Evolutionary conservation across 2,329 filamentous ascomycete species (phyloP), one percentile per base, ranked within the genome.

Genomic region (Clarireedia paspali): DNA sequence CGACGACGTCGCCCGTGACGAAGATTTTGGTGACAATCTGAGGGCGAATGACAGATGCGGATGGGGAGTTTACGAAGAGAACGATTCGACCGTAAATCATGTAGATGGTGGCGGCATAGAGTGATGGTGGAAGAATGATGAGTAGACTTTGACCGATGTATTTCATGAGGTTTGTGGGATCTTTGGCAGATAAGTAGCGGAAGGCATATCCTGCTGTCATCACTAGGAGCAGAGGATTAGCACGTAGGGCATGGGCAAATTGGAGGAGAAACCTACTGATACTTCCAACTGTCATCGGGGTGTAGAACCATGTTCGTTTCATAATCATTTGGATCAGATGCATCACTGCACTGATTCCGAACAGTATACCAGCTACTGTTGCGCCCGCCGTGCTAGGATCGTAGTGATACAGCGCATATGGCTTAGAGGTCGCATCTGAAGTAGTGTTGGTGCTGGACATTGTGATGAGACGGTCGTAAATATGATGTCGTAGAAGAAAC

Each of bases 1-100:
- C 76, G 5, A 80, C 42, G 4, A 82, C 67, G 59, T 84, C 81
- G 30, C 80, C 78, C 9, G 65, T 53, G 3, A 84, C 79, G 57
- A 84, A 84, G 47, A 79, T 70, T 53, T 75, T 77, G 5, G 80
- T 83, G 6, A 83, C 67, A 70, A 75, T 75, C 7, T 57, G 67
- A 0, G 70, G 66, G 0, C 68, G 65, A 50, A 77, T 70, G 17
- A 76, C 60, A 0, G 74, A 73, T 26, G 61, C 54, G 5, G 50
- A 34, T 6, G 57, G 56, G 27, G 47, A 40, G 27, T 60, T 55
- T n/a, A 63, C 61, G 24, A 60, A 58, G 17, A 63, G 34, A 9
- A 66, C 62, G 34, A 67, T 62, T 5, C 64, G 62, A 30, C 64
- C 66, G 46, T 65, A 63, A 24, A 62, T 62, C 67, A 69, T 69